A percentile compares a stretch with the other conserved stretches of the same genome.
phyloP scores from a whole-genome alignment of 352 stramenopile genomes.

The Globisporangium uncinulatum region DNA sequence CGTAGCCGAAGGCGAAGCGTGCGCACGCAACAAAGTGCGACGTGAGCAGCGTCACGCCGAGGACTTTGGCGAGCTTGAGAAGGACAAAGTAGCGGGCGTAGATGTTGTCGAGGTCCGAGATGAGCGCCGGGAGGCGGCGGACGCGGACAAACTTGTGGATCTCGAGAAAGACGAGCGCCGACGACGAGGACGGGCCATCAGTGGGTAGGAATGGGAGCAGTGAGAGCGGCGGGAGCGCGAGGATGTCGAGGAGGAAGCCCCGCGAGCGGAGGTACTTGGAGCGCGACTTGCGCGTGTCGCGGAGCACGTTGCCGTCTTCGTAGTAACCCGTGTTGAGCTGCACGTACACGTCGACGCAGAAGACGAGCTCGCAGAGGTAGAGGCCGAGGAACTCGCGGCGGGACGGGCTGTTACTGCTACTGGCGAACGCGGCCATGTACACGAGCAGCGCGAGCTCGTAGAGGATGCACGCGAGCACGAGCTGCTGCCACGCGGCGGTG shows the following conservation, averaged over 20 bases:
- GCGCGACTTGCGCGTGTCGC: slow-evolving; percentile 46
- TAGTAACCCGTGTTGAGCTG: slow-evolving; percentile 75
- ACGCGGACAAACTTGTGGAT: slow-evolving; percentile 53
- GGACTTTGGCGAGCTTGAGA: slow-evolving; percentile 55
- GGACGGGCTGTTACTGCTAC: background rate
- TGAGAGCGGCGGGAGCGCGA: slow-evolving; percentile 45
- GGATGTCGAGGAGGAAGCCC: slow-evolving; percentile 43
- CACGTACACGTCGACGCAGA: slow-evolving; percentile 59
- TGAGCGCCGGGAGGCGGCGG: slow-evolving; percentile 37
- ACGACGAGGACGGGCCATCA: slow-evolving; percentile 1
- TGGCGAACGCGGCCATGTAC: slow-evolving; percentile 37
- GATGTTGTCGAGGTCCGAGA: slow-evolving; percentile 59
- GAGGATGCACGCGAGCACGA: slow-evolving; percentile 46
- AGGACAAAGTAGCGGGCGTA: slow-evolving; percentile 53
- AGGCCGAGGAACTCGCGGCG: slow-evolving; percentile 26
- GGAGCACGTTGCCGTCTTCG: slow-evolving; percentile 59
- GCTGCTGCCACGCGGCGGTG: slow-evolving; percentile 46
- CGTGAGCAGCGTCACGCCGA: slow-evolving; percentile 36
- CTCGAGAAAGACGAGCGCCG: slow-evolving; percentile 26
- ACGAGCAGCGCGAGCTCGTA: slow-evolving; percentile 43
- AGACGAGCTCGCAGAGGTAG: slow-evolving; percentile 55
- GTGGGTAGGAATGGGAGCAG: slow-evolving; percentile 9
- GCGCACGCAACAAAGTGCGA: slow-evolving; percentile 54
- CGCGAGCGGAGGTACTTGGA: slow-evolving; percentile 53
- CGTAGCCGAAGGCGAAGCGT: slow-evolving; percentile 45